Evolutionary conservation across 768 basidiomycete species (phyloP), one percentile per base, ranked within the genome.

Genomic region (Fistulinella prunicolor): DNA sequence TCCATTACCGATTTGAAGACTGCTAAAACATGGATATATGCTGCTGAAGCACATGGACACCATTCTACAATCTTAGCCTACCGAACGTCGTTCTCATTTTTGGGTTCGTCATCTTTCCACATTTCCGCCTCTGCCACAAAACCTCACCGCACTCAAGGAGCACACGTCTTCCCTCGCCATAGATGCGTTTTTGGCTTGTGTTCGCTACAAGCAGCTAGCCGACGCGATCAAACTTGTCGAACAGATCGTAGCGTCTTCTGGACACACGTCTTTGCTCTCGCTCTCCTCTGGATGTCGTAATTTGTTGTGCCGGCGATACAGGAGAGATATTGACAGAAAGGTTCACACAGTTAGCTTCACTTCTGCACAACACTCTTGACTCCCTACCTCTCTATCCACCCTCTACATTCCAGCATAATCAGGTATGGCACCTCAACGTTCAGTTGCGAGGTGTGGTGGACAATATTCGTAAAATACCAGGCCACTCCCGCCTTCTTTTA

Each of bases 401-500:
- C 14, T 9, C 23, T 14, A 3, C 41, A 21, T 46, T 29, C 9
- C 45, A 48, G n/a, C 34, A 42, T 29, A 26, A 48, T 23, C 47
- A 42, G 8, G 41, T 20, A 37, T 48, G 41, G 40, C 47, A 23
- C 17, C 34, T 49, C 26, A 32, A 21, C 29, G 8, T 49, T n/a
- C 35, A 38, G 12, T 14, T 49, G 1, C 42, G 44, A n/a, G 28
- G 32, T 10, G 29, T 53, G 17, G 45, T 57, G 19, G n/a, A 12
- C 3, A 20, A 58, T 6, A 60, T 63, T 24, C 58, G 62, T 16
- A 20, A 44, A 7, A 17, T 55, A 9, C 36, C 42, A 16, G 59
- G 59, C 2, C 62, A 65, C 47, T 50, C 59, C 3, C 42, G 53
- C 6, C 67, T 67, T 46, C 57, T 70, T 17, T 44, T 47, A 23